Base-by-base conservation (phyloP, 169 alveolate genomes). In the Babesia bigemina region DNA sequence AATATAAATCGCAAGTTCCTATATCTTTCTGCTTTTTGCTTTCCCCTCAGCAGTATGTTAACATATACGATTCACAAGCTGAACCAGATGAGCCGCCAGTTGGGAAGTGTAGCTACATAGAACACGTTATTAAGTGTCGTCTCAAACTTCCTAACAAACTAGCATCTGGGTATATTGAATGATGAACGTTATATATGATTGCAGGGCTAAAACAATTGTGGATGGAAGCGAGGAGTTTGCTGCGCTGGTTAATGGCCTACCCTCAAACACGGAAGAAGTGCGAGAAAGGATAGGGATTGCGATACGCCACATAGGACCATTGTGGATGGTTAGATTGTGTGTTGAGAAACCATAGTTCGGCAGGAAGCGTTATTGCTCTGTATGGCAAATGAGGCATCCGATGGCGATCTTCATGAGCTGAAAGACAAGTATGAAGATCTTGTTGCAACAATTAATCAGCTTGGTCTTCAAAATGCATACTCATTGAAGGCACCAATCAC, bases 81-180 rank as follows among this genome's bases (percentile, higher is more conserved):
- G 55, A 36, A 14, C 12, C 4, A 67, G 76, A 8, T 24, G 65
- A 50, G 50, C 66, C 76, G 12, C 49, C 49, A 0, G 45, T 61
- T 63, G 88, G 70, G 7, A 81, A 72, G 52, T 45, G 75, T 36
- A 55, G 58, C 10, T 22, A 58, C 19, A 29, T 63, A 7, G 88
- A 81, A 36, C 75, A 83, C 49, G 58, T 83, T 44, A 75, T 83
- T 42, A 83, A 83, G 61, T 66, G 24, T 6, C 75, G 81, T n/a
- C 70, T 83, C 21, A 83, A 66, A 61, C 78, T 81, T 19, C 84
- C 88, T 42, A 81, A 81, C 29, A 72, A 81, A 45, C 21, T 69
- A 48, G 79, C 88, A 21, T 72, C 85, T 11, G 76, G 88, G 88
- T 81, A 33, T 21, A 58, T 57, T 21, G 13, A 7, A 33, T 21